Conservation (phyloP, 148 eudicot genomes). For the Rhododendron ovatum region DNA sequence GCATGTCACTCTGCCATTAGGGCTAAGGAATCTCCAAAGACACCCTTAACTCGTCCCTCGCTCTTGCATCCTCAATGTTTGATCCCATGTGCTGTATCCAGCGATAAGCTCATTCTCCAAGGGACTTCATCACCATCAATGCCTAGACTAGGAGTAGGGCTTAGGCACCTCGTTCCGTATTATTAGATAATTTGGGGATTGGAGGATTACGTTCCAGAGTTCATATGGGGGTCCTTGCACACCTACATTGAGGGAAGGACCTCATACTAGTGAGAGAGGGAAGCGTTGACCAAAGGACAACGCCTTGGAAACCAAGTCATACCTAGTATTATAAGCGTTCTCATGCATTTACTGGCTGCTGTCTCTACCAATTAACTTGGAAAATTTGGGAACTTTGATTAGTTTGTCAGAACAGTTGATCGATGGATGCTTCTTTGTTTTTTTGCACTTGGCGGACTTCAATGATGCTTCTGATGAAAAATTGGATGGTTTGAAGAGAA, state of each 20-base stretch:
- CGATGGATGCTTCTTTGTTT: not conserved
- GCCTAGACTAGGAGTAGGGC: not conserved
- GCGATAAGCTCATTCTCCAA: not conserved
- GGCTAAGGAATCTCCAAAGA: not conserved
- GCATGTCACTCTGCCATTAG: not conserved
- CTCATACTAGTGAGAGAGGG: not conserved
- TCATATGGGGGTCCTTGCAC: not conserved
- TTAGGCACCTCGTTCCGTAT: not conserved
- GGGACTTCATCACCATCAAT: not conserved
- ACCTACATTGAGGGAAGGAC: not conserved
- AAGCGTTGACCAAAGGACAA: not conserved
- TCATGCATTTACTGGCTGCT: not conserved
- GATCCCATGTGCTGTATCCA: not conserved
- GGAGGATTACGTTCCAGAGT: not conserved
- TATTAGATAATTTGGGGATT: not conserved
- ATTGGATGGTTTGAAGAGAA: not conserved
- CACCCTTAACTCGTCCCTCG: not conserved
- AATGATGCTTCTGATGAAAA: not conserved
- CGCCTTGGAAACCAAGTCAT: not conserved
- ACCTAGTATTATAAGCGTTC: not conserved
- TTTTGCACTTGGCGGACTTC: not conserved
- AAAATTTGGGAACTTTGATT: not conserved
- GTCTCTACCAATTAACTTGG: not conserved
- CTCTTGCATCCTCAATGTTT: not conserved
- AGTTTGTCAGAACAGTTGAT: not conserved